Percentiles rank a stretch among this genome's conserved stretches.
Conservation (phyloP, 2,329 filamentous ascomycete genomes). For the Bipolaris cookei region DNA sequence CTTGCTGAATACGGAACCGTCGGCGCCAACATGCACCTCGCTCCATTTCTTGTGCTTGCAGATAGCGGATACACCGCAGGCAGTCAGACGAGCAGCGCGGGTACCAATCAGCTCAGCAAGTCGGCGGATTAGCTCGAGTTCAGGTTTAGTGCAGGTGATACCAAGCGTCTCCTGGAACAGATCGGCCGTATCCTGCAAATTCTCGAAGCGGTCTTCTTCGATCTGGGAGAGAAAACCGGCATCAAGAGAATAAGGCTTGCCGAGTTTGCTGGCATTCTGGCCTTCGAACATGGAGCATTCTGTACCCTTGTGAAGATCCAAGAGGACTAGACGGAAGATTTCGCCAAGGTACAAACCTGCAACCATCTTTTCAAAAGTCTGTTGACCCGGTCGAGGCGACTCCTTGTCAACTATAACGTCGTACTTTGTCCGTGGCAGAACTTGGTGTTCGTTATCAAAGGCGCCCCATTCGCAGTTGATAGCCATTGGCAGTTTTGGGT, state of each 20-base stretch:
- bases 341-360: conserved; percentile 93
- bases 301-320: conserved; percentile 76
- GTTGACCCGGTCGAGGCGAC: conserved; percentile 90
- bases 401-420: conserved; percentile 88
- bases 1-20: conserved; percentile 98
- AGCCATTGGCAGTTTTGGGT: conserved; percentile 82
- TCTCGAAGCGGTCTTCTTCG: conserved; percentile 96
- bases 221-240: conserved; percentile 91
- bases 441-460: conserved; percentile 91
- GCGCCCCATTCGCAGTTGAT: conserved; percentile 99
- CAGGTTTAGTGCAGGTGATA: conserved; percentile 73
- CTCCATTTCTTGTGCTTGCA: conserved; percentile 93
- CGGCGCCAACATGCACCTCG: conserved; percentile 90
- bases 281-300: conserved; percentile 75
- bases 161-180: conserved; percentile 78
- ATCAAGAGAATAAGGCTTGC: conserved; percentile 88
- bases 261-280: conserved; percentile 80
- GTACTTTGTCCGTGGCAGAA: conserved; percentile 85
- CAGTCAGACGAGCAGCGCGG: conserved; percentile 87
- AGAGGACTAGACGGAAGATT: conserved; percentile 85
- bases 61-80: conserved; percentile 94
- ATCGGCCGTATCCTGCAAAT: conserved; percentile 85
- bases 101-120: conserved; percentile 94
- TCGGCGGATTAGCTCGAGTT: conserved; percentile 87
- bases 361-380: conserved; percentile 98